These are phyloP conservation scores for Ceratobasidium sp. DNA, from an alignment of 1,284 basidiomycete genomes.

Conservation along the genomic window DNA sequence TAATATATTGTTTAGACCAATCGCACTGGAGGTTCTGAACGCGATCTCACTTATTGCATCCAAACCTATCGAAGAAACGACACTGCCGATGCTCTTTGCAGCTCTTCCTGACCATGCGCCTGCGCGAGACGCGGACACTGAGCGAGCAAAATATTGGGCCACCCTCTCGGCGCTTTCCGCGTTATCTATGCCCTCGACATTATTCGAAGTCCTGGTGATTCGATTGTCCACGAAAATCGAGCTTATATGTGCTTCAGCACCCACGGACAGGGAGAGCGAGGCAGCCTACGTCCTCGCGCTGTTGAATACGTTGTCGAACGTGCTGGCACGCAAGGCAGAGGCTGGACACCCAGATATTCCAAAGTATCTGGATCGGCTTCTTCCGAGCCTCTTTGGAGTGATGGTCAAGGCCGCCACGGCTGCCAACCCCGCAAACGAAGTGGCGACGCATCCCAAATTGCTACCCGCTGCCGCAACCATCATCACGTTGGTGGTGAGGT, in stretches of 20 bases:
- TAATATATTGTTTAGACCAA: conserved; percentile 62
- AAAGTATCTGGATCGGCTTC: conserved; percentile 80
- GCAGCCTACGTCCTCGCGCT: conserved; percentile 87
- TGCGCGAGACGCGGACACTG: conserved; percentile 62
- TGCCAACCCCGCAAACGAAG: conserved; percentile 54
- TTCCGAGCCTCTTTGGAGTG: conserved; percentile 76
- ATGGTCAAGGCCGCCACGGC: conserved; percentile 68
- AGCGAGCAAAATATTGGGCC: conserved; percentile 73
- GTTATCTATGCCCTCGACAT: conserved; percentile 77
- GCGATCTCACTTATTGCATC: conserved; percentile 72
- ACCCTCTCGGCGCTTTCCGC: conserved; percentile 77
- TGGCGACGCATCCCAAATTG: conserved; percentile 73
- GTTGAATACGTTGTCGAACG: conserved; percentile 72
- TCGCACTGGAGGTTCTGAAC: conserved; percentile 74
- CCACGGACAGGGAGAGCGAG: conserved; percentile 62
- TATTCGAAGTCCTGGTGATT: conserved; percentile 88
- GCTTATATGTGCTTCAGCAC: conserved; percentile 63
- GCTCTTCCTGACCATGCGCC: conserved; percentile 77
- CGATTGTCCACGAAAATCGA: conserved; percentile 85
- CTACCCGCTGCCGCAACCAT: conserved; percentile 72
- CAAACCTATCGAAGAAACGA: conserved; percentile 77
- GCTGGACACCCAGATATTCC: conserved; percentile 73
- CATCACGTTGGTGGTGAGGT: conserved; percentile 74
- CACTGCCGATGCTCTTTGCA: conserved; percentile 82
- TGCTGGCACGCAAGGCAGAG: conserved; percentile 73